Percentiles rank a stretch among this genome's conserved stretches.
Evolutionary conservation across 2,329 filamentous ascomycete genomes (phyloP).

Genomic region (Colletotrichum camelliae): DNA sequence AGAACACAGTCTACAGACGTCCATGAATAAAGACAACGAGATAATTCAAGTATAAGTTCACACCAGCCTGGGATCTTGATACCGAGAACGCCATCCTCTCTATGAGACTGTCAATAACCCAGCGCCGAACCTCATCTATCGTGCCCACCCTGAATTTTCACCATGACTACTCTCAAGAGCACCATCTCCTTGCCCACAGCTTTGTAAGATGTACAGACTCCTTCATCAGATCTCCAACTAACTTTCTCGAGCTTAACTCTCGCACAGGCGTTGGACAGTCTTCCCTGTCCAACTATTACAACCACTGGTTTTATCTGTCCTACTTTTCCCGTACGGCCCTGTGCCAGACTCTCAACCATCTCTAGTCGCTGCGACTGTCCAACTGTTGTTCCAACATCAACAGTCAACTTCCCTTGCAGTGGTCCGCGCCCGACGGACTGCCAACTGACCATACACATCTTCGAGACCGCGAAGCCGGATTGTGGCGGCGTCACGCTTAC

Average conservation of each 20-base stretch:
- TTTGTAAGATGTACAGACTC: background rate
- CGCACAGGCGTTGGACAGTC: background rate
- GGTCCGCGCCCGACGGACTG: constrained; percentile 19
- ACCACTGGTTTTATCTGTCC: constrained; percentile 16
- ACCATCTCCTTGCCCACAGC: background rate
- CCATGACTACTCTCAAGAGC: background rate
- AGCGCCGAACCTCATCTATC: background rate
- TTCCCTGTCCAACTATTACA: constrained; percentile 27
- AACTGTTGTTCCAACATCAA: constrained; percentile 23
- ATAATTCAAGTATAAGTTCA: background rate
- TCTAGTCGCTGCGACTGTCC: constrained; percentile 29
- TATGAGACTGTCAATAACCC: background rate
- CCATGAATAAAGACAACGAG: background rate
- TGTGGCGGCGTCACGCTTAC: background rate
- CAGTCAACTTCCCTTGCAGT: constrained; percentile 25
- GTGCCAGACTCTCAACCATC: constrained; percentile 23
- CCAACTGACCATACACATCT: constrained; percentile 1
- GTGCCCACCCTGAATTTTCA: background rate
- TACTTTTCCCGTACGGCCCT: constrained; percentile 17
- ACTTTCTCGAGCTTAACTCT: background rate
- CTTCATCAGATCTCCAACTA: background rate
- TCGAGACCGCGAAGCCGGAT: background rate
- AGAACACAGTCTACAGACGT: background rate
- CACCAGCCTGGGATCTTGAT: background rate
- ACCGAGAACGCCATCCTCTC: background rate